Conservation (phyloP, 106 monocot genomes). For the Gastrodia elata region DNA sequence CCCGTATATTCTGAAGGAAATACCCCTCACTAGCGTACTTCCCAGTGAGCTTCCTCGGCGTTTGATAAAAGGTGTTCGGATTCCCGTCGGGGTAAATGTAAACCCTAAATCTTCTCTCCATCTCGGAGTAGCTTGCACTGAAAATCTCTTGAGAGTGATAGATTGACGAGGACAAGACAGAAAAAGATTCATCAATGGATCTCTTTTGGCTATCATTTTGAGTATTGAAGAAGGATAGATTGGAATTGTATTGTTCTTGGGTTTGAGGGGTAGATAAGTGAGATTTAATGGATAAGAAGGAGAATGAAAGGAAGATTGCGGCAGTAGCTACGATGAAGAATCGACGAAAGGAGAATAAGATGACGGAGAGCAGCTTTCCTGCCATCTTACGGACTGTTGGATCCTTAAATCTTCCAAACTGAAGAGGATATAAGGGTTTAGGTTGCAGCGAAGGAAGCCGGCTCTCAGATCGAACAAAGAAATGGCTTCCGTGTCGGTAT, state of each 20-base stretch:
- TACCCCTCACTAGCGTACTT: slow-evolving; percentile 97
- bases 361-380: slow-evolving; percentile 17
- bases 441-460: too few relatives aligned
- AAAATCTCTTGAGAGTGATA: slow-evolving; percentile 77
- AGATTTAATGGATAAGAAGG: slow-evolving; percentile 60
- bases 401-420: too few relatives aligned
- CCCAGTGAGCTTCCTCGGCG: slow-evolving; percentile 90
- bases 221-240: neutral
- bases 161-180: slow-evolving; percentile 20
- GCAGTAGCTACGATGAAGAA: slow-evolving; percentile 36
- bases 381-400: too few relatives aligned
- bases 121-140: slow-evolving; percentile 47
- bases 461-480: too few relatives aligned
- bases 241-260: slow-evolving; percentile 4
- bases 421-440: too few relatives aligned
- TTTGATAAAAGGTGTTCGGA: slow-evolving; percentile 80
- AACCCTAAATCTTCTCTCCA: slow-evolving; percentile 74
- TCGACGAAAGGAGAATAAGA: slow-evolving; percentile 21
- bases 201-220: neutral
- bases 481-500: too few relatives aligned
- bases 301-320: slow-evolving; percentile 43
- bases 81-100: slow-evolving; percentile 90
- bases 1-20: slow-evolving; percentile 94
- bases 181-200: neutral
- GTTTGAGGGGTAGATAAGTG: slow-evolving; percentile 27